These are phyloP conservation scores for Biscogniauxia mediterranea DNA, from an alignment of 2,329 filamentous ascomycete genomes.

Conservation along the genomic window DNA sequence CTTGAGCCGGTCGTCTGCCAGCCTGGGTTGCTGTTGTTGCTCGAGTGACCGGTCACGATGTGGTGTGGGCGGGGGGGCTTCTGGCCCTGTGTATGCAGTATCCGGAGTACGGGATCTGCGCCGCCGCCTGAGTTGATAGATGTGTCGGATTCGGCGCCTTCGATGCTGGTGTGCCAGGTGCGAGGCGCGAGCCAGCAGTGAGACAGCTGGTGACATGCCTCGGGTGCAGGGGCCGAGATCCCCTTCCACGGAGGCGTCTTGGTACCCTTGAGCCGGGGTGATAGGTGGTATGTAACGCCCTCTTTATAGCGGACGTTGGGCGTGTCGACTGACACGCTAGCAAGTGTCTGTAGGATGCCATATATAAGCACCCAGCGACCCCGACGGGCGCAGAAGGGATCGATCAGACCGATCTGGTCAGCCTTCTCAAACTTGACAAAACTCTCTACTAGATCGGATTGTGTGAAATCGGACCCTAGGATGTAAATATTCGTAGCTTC, in stretches of 20 bases:
- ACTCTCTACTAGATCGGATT: slow-evolving; percentile 54
- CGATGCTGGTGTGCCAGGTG: slow-evolving; percentile 36
- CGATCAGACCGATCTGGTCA: slow-evolving; percentile 48
- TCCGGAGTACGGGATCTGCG: slow-evolving; percentile 22
- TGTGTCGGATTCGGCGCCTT: slow-evolving; percentile 23
- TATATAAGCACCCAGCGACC: slow-evolving; percentile 63
- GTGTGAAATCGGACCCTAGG: slow-evolving; percentile 51
- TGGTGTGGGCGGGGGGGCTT: slow-evolving; percentile 24
- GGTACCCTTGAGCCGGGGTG: slow-evolving; percentile 50
- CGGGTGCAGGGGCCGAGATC: slow-evolving; percentile 23
- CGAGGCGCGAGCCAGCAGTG: slow-evolving; percentile 50
- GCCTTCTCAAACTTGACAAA: slow-evolving; percentile 57
- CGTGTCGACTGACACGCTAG: slow-evolving; percentile 57
- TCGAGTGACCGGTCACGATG: slow-evolving; percentile 17
- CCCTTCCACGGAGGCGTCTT: slow-evolving; percentile 55
- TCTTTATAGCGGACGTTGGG: slow-evolving; percentile 52
- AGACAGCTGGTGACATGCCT: slow-evolving; percentile 48
- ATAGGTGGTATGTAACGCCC: slow-evolving; percentile 55
- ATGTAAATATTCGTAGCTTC: slow-evolving; percentile 60
- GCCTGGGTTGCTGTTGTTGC: slow-evolving; percentile 6
- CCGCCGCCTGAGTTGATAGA: slow-evolving; percentile 12
- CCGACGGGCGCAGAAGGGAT: slow-evolving; percentile 54
- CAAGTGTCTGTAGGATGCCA: slow-evolving; percentile 58
- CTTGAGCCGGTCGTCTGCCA: slow-evolving; percentile 18
- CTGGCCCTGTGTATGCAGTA: slow-evolving; percentile 27